These are phyloP conservation scores for Botrytis cinerea DNA, from an alignment of 2,329 filamentous ascomycete genomes.

Conservation along the genomic window DNA sequence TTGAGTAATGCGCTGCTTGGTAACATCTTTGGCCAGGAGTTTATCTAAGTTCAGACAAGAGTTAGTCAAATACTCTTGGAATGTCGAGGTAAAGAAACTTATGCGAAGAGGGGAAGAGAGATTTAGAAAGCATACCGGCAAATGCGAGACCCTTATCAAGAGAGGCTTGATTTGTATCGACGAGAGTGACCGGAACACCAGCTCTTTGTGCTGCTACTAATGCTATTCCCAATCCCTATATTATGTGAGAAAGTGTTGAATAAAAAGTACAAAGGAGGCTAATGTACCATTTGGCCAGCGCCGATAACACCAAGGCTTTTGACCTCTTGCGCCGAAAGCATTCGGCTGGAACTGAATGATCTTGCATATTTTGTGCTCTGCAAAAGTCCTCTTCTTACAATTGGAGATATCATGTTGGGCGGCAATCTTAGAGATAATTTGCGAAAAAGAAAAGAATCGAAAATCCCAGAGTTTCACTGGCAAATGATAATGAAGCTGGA, in stretches of 20 bases:
- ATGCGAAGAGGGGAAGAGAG: not conserved
- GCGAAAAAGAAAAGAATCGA: not conserved
- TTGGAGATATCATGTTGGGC: constrained; percentile 37
- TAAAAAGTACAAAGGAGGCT: not conserved
- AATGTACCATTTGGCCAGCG: constrained; percentile 86
- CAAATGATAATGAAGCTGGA: not conserved
- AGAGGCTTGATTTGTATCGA: constrained; percentile 82
- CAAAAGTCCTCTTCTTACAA: constrained; percentile 34
- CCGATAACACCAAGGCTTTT: constrained; percentile 90
- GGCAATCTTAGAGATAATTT: not conserved
- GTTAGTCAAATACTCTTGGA: constrained; percentile 2
- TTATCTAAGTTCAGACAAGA: constrained; percentile 61
- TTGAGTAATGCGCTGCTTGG: constrained; percentile 82
- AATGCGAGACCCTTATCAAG: constrained; percentile 89
- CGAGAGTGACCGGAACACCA: constrained; percentile 77
- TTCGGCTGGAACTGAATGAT: constrained; percentile 69
- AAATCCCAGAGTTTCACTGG: not conserved
- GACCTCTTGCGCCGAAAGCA: constrained; percentile 67
- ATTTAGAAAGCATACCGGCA: constrained; percentile 62
- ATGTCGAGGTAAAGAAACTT: not conserved
- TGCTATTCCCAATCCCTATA: constrained; percentile 89
- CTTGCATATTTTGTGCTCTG: constrained; percentile 42
- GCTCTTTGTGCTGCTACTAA: constrained; percentile 88
- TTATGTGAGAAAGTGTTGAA: not conserved
- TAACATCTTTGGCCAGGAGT: constrained; percentile 87